phyloP scores from a whole-genome alignment of 179 eudicot genomes.

The Dionaea muscipula region DNA sequence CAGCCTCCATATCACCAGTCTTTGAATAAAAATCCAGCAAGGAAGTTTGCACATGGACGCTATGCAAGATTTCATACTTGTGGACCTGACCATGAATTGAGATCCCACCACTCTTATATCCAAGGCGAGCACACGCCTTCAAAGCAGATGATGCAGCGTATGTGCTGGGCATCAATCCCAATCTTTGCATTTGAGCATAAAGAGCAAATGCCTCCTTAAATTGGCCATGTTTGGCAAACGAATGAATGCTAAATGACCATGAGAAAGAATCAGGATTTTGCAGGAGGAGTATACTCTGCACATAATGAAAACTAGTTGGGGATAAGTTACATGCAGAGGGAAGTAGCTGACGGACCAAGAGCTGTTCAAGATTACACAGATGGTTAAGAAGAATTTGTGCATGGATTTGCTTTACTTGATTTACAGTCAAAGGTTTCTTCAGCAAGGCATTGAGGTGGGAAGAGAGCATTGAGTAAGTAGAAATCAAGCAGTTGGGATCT shows the following conservation, averaged over 20 bases:
- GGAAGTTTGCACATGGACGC: conserved; percentile 70
- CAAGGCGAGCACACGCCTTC: conserved; percentile 60
- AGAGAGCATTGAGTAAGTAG: conserved; percentile 40
- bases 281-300: conserved; percentile 29
- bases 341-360: conserved; percentile 28
- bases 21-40: conserved; percentile 68
- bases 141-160: conserved; percentile 51
- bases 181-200: conserved; percentile 43
- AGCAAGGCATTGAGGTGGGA: conserved; percentile 30
- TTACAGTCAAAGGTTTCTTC: conserved; percentile 28
- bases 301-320: conserved; percentile 22
- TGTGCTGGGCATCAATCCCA: conserved; percentile 34
- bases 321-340: conserved; percentile 15
- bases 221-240: conserved; percentile 34
- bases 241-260: conserved; percentile 46
- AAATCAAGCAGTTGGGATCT: too few species aligned
- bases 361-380: conserved; percentile 29
- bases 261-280: conserved; percentile 33
- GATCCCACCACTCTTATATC: conserved; percentile 35
- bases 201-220: conserved; percentile 51
- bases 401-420: conserved; percentile 60
- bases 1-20: conserved; percentile 40
- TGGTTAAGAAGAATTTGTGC: conserved; percentile 36
- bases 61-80: conserved; percentile 34
- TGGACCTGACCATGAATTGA: conserved; percentile 62